Base-by-base conservation (phyloP, 2,329 filamentous ascomycete genomes). In the Blastomyces silverae region DNA sequence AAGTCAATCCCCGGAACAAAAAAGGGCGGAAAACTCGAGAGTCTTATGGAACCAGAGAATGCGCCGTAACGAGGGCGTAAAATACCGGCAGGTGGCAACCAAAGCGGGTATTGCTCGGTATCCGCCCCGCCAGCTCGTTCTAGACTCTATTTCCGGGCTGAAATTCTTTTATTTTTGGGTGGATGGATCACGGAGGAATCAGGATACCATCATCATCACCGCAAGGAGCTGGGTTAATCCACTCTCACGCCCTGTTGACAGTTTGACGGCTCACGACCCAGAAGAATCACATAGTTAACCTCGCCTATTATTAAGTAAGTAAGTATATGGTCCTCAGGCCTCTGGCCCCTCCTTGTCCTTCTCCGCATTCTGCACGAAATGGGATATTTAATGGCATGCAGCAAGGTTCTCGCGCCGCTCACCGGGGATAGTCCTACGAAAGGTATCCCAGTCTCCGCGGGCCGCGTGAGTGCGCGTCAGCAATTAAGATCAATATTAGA, bases 61-160 rank as follows among this genome's bases (percentile, higher is more conserved):
- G 28, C 13, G 55, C 28, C 25, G 57, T 59, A 59, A 31, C 44
- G 58, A 15, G 58, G 20, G 7, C 7, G 58, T 61, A 48, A 61
- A 61, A 48, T 61, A 61, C 42, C 4, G 3, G 3, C 13, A 11
- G 20, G 39, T 61, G 58, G 39, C 42, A 22, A 48, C 22, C 0
- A 34, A 31, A 22, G 15, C 4, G n/a, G 22, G 42, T 61, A 48
- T 61, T 61, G 58, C 7, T 39, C 22, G 58, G 25, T 48, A 34
- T 39, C 34, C 17, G 31, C 11, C 28, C 31, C 17, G 44, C 17
- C 7, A n/a, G 7, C 17, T n/a, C 1, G 20, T 52, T 61, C 58
- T n/a, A 48, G 58, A 61, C 58, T 31, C 20, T 10, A 15, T 25
- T 56, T 37, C 3, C 1, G 2, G 17, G 5, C 17, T 5, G 8